Evolutionary conservation across 192 early-diverging fungal genomes (phyloP).

Genomic region (Mortierella hygrophila): DNA sequence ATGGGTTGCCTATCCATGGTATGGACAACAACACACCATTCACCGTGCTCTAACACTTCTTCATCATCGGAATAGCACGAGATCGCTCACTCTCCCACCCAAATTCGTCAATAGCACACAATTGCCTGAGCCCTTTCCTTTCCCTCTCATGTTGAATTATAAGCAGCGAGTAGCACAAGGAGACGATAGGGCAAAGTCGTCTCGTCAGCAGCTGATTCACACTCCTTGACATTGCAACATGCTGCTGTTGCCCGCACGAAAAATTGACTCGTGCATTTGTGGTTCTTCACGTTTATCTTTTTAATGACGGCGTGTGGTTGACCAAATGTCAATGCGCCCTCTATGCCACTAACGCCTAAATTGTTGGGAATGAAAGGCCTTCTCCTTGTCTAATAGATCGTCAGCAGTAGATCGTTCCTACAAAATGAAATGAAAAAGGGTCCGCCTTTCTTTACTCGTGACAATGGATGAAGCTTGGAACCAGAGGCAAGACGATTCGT

Average conservation of each 20-base stretch:
- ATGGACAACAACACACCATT: neutral
- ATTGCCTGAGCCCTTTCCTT: neutral
- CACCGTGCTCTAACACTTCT: neutral
- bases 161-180: neutral
- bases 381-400: neutral
- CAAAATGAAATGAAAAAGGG: no score
- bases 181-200: neutral
- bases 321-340: no score
- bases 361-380: no score
- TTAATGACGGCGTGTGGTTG: no score
- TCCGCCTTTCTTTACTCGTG: neutral
- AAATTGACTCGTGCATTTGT: neutral
- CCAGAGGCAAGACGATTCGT: neutral
- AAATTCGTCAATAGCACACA: neutral
- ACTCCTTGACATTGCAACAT: neutral
- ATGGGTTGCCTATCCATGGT: neutral
- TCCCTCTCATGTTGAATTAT: no score
- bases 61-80: neutral
- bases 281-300: neutral
- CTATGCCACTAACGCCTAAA: no score
- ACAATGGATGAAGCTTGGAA: neutral
- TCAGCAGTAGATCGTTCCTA: neutral
- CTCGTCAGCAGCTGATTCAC: neutral
- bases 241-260: neutral
- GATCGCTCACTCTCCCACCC: neutral